Evolutionary conservation across 75 land plant species (phyloP).

Genomic region (Larix kaempferi): DNA sequence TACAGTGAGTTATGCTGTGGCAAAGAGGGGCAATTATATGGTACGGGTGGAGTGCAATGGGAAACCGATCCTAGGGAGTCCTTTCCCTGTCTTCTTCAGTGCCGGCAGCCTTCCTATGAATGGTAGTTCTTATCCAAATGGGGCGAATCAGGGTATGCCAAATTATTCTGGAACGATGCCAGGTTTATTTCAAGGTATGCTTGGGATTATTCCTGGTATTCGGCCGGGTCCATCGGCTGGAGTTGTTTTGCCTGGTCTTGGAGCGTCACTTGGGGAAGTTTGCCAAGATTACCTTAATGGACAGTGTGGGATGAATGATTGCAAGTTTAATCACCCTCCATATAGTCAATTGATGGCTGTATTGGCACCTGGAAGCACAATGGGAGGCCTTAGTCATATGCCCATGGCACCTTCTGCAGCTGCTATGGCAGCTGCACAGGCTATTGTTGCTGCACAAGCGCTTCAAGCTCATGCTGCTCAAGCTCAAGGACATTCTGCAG

Average conservation of each 20-base stretch:
- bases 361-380: slow-evolving; percentile 64
- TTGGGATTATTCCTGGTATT: slow-evolving; percentile 81
- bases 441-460: slow-evolving; percentile 91
- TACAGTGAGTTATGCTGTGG: slow-evolving; percentile 76
- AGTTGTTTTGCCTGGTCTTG: slow-evolving; percentile 74
- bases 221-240: slow-evolving; percentile 73
- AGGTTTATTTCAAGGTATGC: slow-evolving; percentile 63
- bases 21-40: slow-evolving; percentile 92
- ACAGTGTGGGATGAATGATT: slow-evolving; percentile 63
- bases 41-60: slow-evolving; percentile 86
- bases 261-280: slow-evolving; percentile 85
- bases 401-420: slow-evolving; percentile 97
- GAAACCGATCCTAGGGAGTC: slow-evolving; percentile 74
- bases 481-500: slow-evolving; percentile 36
- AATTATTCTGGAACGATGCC: slow-evolving; percentile 63
- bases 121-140: slow-evolving; percentile 35
- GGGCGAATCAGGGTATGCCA: slow-evolving; percentile 65
- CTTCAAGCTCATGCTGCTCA: slow-evolving; percentile 93
- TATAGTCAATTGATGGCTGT: slow-evolving; percentile 81
- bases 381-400: slow-evolving; percentile 76
- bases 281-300: slow-evolving; percentile 85
- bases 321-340: slow-evolving; percentile 77
- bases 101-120: slow-evolving; percentile 50
- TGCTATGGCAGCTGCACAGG: slow-evolving; percentile 98
- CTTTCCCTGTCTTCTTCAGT: slow-evolving; percentile 95